Base-by-base conservation (phyloP, 805 yeast species). In the Candida corydali region DNA sequence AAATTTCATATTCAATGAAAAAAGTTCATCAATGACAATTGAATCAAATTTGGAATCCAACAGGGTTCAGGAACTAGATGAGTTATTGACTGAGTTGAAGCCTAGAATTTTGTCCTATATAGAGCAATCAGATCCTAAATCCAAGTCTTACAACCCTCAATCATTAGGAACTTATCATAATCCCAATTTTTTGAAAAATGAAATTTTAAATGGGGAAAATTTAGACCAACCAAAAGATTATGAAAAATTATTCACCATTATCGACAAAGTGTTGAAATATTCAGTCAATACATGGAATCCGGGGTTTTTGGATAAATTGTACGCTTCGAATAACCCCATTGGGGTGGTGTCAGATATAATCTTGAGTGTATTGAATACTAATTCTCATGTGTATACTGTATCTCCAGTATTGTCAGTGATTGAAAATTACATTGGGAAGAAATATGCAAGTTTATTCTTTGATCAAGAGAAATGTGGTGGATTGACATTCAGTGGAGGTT, bases 211-310 rank as follows among this genome's bases (percentile, higher is more conserved):
- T 3, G 62, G 63, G 5, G 4, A 7, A 16, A 52, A 52, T 5
- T 38, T 57, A 22, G 45, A 44, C 4, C 30, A 36, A 2, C 64
- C 63, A 0, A 40, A 53, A 18, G 76, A 73, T 8, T 61, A 63
- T 28, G 42, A 56, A 3, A 58, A 64, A 20, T 65, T 85, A 4
- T 53, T 75, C 26, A 52, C 51, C 2, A 63, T 73, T 3, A 70
- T 82, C 36, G 80, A 82, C 41, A 55, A 67, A 29, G 73, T 86
- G 1, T 60, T 86, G 43, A 59, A 73, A 33, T 73, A 80, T 49
- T 82, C 91, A 0, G 86, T 83, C 27, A 84, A 80, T 36, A 86
- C 95, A 0, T 86, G 95, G 95, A 83, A 82, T 52, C 82, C 86
- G 0, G 94, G 94, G 1, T 86, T 86, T 51, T 59, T 86, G 63